Percentiles rank a stretch among this genome's conserved stretches.
Conservation (phyloP, 164 flowering plant species). For the Chimonanthus praecox region DNA sequence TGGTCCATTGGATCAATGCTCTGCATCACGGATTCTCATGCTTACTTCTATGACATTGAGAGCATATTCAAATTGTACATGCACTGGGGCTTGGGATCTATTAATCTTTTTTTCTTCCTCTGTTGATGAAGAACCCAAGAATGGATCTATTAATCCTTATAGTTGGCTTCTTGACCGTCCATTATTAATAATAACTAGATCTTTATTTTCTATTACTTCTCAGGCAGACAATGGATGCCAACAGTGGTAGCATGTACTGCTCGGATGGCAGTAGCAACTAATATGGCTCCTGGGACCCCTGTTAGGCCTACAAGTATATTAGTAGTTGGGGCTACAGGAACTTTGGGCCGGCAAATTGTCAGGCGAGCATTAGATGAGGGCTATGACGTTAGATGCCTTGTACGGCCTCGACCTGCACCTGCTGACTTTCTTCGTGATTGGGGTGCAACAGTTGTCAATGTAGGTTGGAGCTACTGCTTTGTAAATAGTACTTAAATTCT, state of each 20-base stretch:
- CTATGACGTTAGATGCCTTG: conserved; percentile 93
- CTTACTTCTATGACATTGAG: too few relatives aligned
- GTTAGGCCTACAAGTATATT: conserved; percentile 84
- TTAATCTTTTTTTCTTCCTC: too few relatives aligned
- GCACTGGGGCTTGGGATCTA: too few relatives aligned
- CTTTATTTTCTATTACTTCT: conserved; percentile 1
- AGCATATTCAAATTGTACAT: too few relatives aligned
- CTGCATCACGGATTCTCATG: too few relatives aligned
- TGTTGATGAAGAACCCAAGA: too few relatives aligned
- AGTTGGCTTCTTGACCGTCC: background rate
- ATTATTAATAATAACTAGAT: conserved; percentile 2
- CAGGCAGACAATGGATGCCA: conserved; percentile 25
- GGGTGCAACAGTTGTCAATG: conserved; percentile 99
- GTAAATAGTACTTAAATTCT: too few relatives aligned
- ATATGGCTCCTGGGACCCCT: conserved; percentile 86
- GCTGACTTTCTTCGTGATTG: conserved; percentile 99
- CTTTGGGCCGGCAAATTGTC: conserved; percentile 90
- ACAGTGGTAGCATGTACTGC: conserved; percentile 40
- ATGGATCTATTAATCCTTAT: background rate
- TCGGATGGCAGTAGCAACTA: conserved; percentile 38
- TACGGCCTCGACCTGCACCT: conserved; percentile 92
- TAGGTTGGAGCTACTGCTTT: conserved; percentile 13
- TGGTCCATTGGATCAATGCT: too few relatives aligned
- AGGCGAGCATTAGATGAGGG: conserved; percentile 94
- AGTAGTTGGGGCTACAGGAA: conserved; percentile 97